A percentile compares a stretch with the other conserved stretches of the same genome.
Conservation (phyloP, 2,329 filamentous ascomycete species). For the Penicillium olsonii region DNA sequence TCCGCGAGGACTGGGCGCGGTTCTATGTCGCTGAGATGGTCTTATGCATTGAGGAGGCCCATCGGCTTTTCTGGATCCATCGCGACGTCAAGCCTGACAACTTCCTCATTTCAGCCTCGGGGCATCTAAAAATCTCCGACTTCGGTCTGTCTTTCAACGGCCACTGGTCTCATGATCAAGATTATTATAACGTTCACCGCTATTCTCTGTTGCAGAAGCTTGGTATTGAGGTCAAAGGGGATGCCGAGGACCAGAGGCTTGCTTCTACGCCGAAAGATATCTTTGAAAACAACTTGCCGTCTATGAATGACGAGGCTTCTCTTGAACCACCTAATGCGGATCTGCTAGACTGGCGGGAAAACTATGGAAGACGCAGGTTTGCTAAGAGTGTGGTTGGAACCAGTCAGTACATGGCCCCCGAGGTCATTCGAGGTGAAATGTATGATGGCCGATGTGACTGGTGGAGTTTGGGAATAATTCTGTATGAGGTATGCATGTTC, state of each 20-base stretch:
- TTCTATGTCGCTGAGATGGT: slow-evolving; percentile 98
- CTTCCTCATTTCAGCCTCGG: slow-evolving; percentile 83
- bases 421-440: slow-evolving; percentile 76
- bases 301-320: slow-evolving; percentile 37
- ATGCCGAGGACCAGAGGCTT: slow-evolving; percentile 67
- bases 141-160: slow-evolving; percentile 95
- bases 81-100: slow-evolving; percentile 97
- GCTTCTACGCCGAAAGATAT: slow-evolving; percentile 34
- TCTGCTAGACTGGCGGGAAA: slow-evolving; percentile 70
- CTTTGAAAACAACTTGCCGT: slow-evolving; percentile 12
- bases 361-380: slow-evolving; percentile 67
- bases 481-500: slow-evolving; percentile 67
- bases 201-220: slow-evolving; percentile 77
- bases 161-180: slow-evolving; percentile 88
- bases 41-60: slow-evolving; percentile 87
- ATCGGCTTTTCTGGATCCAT: slow-evolving; percentile 86
- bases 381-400: slow-evolving; percentile 90
- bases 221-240: slow-evolving; percentile 71
- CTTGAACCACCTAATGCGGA: slow-evolving; percentile 43
- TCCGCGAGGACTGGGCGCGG: slow-evolving; percentile 74
- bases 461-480: slow-evolving; percentile 94
- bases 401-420: slow-evolving; percentile 97
- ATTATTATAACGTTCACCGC: slow-evolving; percentile 81
- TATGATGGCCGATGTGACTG: slow-evolving; percentile 95
- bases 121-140: slow-evolving; percentile 93